These are phyloP conservation scores for Aspergillus ellipticus DNA, from an alignment of 495 filamentous ascomycete genomes.

Conservation along the genomic window DNA sequence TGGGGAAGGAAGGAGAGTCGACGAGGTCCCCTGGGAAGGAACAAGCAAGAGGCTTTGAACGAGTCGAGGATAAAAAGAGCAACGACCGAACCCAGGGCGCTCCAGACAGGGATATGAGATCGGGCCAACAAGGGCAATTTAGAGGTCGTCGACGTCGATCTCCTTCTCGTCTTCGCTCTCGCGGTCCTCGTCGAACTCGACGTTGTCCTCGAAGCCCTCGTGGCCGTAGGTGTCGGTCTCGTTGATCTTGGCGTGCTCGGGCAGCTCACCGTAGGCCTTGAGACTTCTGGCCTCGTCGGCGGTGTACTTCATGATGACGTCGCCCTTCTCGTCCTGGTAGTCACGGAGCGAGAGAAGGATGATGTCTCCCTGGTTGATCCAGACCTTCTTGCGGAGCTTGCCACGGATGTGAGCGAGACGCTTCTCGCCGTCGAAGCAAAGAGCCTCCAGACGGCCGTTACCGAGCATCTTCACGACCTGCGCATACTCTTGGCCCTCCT, in stretches of 20 bases:
- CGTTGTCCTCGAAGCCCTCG: slow-evolving; percentile 56
- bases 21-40: background rate
- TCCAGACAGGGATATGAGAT: slow-evolving; percentile 34
- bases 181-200: slow-evolving; percentile 59
- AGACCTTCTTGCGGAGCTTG: slow-evolving; percentile 97
- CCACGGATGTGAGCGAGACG: slow-evolving; percentile 58
- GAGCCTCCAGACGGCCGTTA: slow-evolving; percentile 92
- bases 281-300: slow-evolving; percentile 93
- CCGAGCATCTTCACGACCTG: slow-evolving; percentile 99
- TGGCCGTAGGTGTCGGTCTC: slow-evolving; percentile 91
- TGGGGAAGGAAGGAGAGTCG: background rate
- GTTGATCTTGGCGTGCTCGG: slow-evolving; percentile 98
- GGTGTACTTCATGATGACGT: slow-evolving; percentile 98
- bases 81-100: slow-evolving; percentile 27
- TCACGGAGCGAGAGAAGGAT: slow-evolving; percentile 95
- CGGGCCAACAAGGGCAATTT: slow-evolving; percentile 23
- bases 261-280: slow-evolving; percentile 95
- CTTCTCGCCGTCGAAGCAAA: slow-evolving; percentile 91
- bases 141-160: slow-evolving; percentile 59
- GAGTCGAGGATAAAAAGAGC: slow-evolving; percentile 20
- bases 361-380: slow-evolving; percentile 99
- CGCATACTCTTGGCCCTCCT: slow-evolving; percentile 98
- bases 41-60: background rate
- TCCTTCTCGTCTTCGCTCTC: slow-evolving; percentile 56
- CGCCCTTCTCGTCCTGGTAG: slow-evolving; percentile 98